phyloP scores from a whole-genome alignment of 805 yeast genomes.

The Spathaspora boniae region DNA sequence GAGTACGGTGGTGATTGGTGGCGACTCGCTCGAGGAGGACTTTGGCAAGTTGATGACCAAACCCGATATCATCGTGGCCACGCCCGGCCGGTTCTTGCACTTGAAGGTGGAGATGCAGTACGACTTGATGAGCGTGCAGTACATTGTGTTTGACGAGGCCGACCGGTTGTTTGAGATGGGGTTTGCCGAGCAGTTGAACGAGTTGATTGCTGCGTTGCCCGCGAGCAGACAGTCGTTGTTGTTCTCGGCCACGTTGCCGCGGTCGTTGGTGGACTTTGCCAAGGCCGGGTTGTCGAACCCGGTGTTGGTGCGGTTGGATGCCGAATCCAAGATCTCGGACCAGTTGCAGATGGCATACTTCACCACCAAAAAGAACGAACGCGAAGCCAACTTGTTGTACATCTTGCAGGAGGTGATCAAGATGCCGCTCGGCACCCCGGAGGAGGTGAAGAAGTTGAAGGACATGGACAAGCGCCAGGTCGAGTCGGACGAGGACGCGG shows the following conservation, averaged over 20 bases:
- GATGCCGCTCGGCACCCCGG: slow-evolving; percentile 75
- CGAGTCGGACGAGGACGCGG: slow-evolving; percentile 53
- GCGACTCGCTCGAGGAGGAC: slow-evolving; percentile 97
- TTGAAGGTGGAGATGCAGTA: slow-evolving; percentile 92
- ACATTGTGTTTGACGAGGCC: slow-evolving; percentile 94
- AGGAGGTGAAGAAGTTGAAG: slow-evolving; percentile 55
- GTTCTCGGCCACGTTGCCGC: slow-evolving; percentile 94
- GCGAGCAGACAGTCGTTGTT: slow-evolving; percentile 79
- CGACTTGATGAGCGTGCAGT: slow-evolving; percentile 79
- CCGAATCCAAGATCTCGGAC: slow-evolving; percentile 88
- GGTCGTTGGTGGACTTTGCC: slow-evolving; percentile 90
- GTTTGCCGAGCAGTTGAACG: slow-evolving; percentile 88
- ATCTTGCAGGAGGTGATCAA: slow-evolving; percentile 81
- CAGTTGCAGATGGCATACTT: slow-evolving; percentile 87
- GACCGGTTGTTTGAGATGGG: slow-evolving; percentile 97
- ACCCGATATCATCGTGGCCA: slow-evolving; percentile 93
- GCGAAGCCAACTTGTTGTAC: slow-evolving; percentile 81
- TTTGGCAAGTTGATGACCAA: slow-evolving; percentile 87
- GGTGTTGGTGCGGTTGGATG: slow-evolving; percentile 85
- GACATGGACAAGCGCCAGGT: slow-evolving; percentile 45
- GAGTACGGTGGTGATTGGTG: slow-evolving; percentile 84
- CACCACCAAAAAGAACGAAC: slow-evolving; percentile 74
- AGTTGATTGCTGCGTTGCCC: slow-evolving; percentile 80
- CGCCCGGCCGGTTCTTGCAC: slow-evolving; percentile 97
- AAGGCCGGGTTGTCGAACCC: slow-evolving; percentile 95